Evolutionary conservation across 257 asterid species (phyloP).

Genomic region (Ilex asprella): DNA sequence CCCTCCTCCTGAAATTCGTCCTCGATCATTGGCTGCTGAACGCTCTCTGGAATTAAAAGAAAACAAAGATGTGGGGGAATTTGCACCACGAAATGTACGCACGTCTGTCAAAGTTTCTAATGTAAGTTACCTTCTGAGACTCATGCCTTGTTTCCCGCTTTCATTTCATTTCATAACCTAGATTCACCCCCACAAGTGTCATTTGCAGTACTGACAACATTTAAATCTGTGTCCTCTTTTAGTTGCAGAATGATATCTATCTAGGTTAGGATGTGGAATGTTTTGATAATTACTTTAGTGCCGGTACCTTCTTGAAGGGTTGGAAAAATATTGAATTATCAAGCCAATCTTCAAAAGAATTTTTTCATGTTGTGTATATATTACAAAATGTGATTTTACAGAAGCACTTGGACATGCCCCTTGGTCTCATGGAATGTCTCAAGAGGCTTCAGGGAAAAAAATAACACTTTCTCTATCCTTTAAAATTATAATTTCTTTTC

Average conservation of each 20-base stretch:
- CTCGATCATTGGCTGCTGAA: slow-evolving; percentile 68
- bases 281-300: too few relatives aligned
- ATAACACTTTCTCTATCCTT: too few relatives aligned
- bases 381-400: too few relatives aligned
- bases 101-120: slow-evolving; percentile 91
- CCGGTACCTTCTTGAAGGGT: too few relatives aligned
- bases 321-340: too few relatives aligned
- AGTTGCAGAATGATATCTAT: neutral
- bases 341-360: too few relatives aligned
- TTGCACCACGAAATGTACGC: slow-evolving; percentile 68
- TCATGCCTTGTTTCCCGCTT: neutral
- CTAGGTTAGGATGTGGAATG: too few relatives aligned
- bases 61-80: slow-evolving; percentile 89
- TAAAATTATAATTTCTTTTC: too few relatives aligned
- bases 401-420: too few relatives aligned
- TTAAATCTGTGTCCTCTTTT: neutral
- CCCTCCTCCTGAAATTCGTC: slow-evolving; percentile 95
- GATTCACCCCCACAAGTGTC: neutral
- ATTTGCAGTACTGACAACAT: neutral
- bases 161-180: neutral
- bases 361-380: too few relatives aligned
- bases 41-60: slow-evolving; percentile 85
- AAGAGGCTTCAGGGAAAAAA: too few relatives aligned
- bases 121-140: slow-evolving; percentile 39
- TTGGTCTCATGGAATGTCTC: too few relatives aligned